Percentiles rank a stretch among this genome's conserved stretches.
Conservation (phyloP, 768 basidiomycete species). For the Albatrellus ellisii region DNA sequence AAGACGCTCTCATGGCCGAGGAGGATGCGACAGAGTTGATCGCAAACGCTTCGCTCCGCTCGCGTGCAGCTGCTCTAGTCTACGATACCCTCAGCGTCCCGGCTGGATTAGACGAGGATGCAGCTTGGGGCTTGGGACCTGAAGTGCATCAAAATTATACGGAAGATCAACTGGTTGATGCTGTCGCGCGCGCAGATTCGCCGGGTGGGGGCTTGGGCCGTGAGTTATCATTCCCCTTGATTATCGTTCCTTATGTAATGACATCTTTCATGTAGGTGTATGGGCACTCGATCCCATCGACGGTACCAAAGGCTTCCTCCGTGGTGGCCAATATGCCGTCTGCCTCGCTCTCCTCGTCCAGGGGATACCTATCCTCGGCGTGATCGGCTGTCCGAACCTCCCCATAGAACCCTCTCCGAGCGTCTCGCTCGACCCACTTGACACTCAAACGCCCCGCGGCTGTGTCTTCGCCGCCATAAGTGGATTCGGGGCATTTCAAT, state of each 20-base stretch:
- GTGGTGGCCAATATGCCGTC: slow-evolving; percentile 49
- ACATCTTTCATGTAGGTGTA: slow-evolving; percentile 15
- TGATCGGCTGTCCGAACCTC: slow-evolving; percentile 79
- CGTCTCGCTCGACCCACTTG: slow-evolving; percentile 41
- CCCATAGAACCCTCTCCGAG: slow-evolving; percentile 60
- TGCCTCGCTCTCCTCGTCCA: slow-evolving; percentile 43
- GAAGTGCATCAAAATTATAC: slow-evolving; percentile 34
- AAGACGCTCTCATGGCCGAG: slow-evolving; percentile 86
- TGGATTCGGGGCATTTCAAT: slow-evolving; percentile 75
- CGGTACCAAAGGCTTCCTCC: slow-evolving; percentile 49
- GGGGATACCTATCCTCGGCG: slow-evolving; percentile 37
- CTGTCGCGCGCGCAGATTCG: slow-evolving; percentile 76
- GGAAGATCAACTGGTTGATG: slow-evolving; percentile 56
- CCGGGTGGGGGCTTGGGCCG: slow-evolving; percentile 62
- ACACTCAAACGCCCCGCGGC: slow-evolving; percentile 52
- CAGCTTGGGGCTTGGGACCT: slow-evolving; percentile 66
- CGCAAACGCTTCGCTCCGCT: slow-evolving; percentile 30
- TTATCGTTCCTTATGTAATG: not conserved
- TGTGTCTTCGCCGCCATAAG: slow-evolving; percentile 80
- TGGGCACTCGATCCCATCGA: slow-evolving; percentile 42
- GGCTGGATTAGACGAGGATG: slow-evolving; percentile 40
- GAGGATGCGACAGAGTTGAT: slow-evolving; percentile 82
- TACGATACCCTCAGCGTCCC: slow-evolving; percentile 59
- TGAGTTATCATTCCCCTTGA: slow-evolving; percentile 25
- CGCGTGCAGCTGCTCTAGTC: slow-evolving; percentile 69